Base-by-base conservation (phyloP, 768 basidiomycete genomes). In the Termitomyces sp. region DNA sequence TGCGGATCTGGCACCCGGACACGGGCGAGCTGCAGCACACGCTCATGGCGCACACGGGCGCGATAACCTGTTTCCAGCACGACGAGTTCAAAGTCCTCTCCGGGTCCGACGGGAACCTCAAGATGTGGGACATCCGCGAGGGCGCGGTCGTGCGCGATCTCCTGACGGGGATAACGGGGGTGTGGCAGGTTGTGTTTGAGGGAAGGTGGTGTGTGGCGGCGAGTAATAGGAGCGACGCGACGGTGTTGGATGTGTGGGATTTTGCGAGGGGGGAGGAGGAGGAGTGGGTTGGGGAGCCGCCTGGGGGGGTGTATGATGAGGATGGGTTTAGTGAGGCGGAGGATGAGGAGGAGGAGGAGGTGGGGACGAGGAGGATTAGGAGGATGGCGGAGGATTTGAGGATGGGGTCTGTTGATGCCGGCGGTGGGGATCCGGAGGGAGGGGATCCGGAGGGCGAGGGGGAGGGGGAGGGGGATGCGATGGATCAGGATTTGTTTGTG, bases 61-160 rank as follows among this genome's bases (percentile, higher is more conserved):
- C 96, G n/a, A 98, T 99, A 65, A 98, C 97, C 18, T 99, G 96
- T 75, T 98, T 98, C 81, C 94, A 96, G 72, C 95, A 97, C 65
- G 96, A 98, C 71, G 95, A 98, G 70, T 93, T 92, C 79, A 98
- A 97, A 70, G 93, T 98, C 48, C 81, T 99, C 32, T 93, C 90
- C 67, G 96, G 96, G 13, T 92, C 90, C 14, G 97, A 98, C 65
- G 97, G 97, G 16, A 93, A 91, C 59, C 79, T 99, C 66, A 98
- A 98, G 80, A 91, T 98, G 87, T 99, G 97, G 97, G 91, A 98
- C 70, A 81, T 96, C 61, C 77, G 87, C 40, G 91, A 95, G 57
- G 97, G 96, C 23, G 81, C 82, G 0, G 87, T 92, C 41, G 87
- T 93, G 13, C 82, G 93, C 36, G 97, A 98, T 69, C 77, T 99